phyloP scores from a whole-genome alignment of 768 basidiomycete species.

The Auriscalpium vulgare region DNA sequence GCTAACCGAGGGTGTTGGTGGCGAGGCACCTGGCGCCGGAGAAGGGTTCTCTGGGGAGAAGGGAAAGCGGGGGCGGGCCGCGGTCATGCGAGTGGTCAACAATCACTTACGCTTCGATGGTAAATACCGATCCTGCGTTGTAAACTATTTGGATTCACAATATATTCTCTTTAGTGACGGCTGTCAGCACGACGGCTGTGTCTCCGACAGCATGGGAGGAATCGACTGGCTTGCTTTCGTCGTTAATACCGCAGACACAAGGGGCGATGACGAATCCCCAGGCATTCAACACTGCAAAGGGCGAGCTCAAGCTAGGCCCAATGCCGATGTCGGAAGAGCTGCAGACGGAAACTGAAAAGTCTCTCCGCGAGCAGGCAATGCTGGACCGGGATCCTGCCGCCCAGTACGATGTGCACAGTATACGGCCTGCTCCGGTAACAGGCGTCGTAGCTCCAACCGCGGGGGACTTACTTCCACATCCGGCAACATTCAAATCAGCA shows the following conservation, averaged over 20 bases:
- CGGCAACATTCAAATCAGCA: constrained; percentile 71
- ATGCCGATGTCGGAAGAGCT: constrained; percentile 75
- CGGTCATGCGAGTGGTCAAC: constrained; percentile 91
- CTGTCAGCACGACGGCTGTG: constrained; percentile 57
- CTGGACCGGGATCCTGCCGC: constrained; percentile 60
- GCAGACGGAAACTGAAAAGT: constrained; percentile 70
- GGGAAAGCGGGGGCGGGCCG: constrained; percentile 78
- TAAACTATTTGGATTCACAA: constrained; percentile 16
- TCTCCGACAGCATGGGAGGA: constrained; percentile 73
- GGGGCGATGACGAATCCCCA: constrained; percentile 53
- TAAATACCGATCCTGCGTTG: constrained; percentile 27
- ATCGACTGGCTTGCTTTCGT: constrained; percentile 74
- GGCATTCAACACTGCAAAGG: constrained; percentile 69
- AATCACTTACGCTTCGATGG: constrained; percentile 89
- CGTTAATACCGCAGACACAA: constrained; percentile 59
- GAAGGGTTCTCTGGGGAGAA: constrained; percentile 74
- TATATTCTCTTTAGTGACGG: constrained; percentile 44
- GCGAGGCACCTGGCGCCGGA: constrained; percentile 75
- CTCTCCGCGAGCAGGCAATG: constrained; percentile 75
- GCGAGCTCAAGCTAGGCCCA: constrained; percentile 80
- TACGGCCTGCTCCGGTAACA: constrained; percentile 39
- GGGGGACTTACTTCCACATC: constrained; percentile 72
- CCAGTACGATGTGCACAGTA: constrained; percentile 55
- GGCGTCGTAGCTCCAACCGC: constrained; percentile 60
- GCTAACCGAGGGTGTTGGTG: constrained; percentile 88